phyloP scores from a whole-genome alignment of 768 basidiomycete genomes.

The Suillus americanus region DNA sequence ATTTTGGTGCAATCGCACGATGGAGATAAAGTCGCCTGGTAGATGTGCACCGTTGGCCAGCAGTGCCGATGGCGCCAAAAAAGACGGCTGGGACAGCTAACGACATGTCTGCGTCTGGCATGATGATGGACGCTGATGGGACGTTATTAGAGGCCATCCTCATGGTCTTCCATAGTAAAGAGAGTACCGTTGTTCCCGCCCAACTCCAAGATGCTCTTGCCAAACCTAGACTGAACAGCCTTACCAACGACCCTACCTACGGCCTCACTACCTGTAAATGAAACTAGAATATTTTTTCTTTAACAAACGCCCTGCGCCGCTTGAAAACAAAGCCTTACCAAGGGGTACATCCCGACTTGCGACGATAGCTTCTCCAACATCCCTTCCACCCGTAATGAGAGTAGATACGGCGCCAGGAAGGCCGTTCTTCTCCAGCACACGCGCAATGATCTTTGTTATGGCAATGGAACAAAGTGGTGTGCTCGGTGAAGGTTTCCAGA shows the following conservation, averaged over 20 bases:
- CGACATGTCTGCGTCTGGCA: constrained; percentile 90
- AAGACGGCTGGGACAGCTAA: constrained; percentile 90
- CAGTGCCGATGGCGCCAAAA: constrained; percentile 90
- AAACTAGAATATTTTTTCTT: constrained; percentile 50
- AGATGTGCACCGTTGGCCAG: constrained; percentile 80
- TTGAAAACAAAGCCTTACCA: constrained; percentile 42
- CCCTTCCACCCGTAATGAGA: constrained; percentile 81
- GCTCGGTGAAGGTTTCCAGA: constrained; percentile 94
- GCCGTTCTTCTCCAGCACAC: constrained; percentile 78
- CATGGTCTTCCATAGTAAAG: constrained; percentile 16
- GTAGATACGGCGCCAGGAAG: constrained; percentile 83
- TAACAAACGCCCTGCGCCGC: background rate
- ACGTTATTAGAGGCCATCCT: constrained; percentile 20
- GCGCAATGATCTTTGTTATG: constrained; percentile 78
- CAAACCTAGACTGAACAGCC: constrained; percentile 83
- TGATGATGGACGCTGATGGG: constrained; percentile 77
- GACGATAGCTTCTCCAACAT: constrained; percentile 77
- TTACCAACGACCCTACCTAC: constrained; percentile 89
- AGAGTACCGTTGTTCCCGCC: constrained; percentile 90
- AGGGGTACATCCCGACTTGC: constrained; percentile 75
- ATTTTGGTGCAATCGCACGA: constrained; percentile 69
- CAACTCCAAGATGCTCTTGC: constrained; percentile 86
- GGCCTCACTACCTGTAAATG: constrained; percentile 92
- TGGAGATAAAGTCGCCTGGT: constrained; percentile 92
- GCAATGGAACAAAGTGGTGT: constrained; percentile 93